Conservation (phyloP, 441 rosid genomes). For the Arabidopsis lyrata region DNA sequence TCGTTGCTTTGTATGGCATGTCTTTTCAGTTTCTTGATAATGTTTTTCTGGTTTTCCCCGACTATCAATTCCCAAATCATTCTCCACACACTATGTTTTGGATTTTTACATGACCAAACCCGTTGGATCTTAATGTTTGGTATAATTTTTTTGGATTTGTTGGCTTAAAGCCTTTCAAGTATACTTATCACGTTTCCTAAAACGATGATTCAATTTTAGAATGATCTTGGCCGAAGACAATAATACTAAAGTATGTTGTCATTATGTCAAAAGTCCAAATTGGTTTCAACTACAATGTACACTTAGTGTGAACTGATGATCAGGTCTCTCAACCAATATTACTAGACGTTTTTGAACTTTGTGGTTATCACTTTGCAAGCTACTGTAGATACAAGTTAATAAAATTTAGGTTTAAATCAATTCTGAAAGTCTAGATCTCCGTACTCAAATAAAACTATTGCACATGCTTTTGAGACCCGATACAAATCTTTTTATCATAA, state of each 20-base stretch:
- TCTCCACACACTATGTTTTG: conserved; percentile 28
- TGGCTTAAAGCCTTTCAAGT: conserved; percentile 18
- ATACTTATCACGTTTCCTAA: neutral
- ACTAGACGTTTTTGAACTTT: neutral
- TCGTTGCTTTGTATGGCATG: conserved; percentile 41
- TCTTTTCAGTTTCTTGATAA: conserved; percentile 44
- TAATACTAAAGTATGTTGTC: conserved; percentile 23
- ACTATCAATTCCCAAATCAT: conserved; percentile 33
- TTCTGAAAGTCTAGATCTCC: conserved; percentile 18
- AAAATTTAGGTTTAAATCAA: conserved; percentile 28
- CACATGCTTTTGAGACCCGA: conserved; percentile 34
- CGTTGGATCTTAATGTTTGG: conserved; percentile 8
- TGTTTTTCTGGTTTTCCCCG: conserved; percentile 23
- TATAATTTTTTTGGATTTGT: conserved; percentile 1
- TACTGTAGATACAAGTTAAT: neutral
- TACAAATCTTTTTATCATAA: neutral
- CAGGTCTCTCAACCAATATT: conserved; percentile 23
- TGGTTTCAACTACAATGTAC: conserved; percentile 7
- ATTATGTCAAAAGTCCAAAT: conserved; percentile 11
- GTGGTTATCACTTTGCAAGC: conserved; percentile 25
- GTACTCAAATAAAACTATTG: conserved; percentile 22
- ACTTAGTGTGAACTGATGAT: neutral
- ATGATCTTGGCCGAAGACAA: conserved; percentile 14
- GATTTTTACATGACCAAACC: conserved; percentile 30
- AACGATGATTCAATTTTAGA: neutral